A percentile compares a stretch with the other conserved stretches of the same genome.
These are phyloP conservation scores for Corylus heterophylla DNA, from an alignment of 306 rosid species.

Conservation along the genomic window DNA sequence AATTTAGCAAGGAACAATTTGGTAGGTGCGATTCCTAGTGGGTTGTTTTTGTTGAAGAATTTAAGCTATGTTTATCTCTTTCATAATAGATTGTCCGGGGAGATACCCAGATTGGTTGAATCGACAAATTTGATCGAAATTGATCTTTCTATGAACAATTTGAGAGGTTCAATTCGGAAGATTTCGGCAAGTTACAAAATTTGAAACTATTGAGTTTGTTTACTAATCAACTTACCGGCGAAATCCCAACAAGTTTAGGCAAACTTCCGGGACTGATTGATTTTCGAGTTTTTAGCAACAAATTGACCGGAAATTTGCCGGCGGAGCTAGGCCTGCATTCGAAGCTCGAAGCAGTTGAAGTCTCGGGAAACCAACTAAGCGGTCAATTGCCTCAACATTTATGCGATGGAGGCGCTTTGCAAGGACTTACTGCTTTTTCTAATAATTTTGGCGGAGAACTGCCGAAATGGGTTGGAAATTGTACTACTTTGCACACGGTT, in stretches of 20 bases:
- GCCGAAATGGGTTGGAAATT: slow-evolving; percentile 62
- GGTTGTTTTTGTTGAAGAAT: slow-evolving; percentile 49
- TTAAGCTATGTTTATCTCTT: slow-evolving; percentile 44
- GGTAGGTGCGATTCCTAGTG: slow-evolving; percentile 58
- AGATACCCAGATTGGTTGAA: slow-evolving; percentile 49
- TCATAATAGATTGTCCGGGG: slow-evolving; percentile 56
- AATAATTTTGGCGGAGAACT: slow-evolving; percentile 58
- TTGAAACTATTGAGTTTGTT: slow-evolving; percentile 43
- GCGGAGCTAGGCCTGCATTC: slow-evolving; percentile 66
- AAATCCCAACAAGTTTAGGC: slow-evolving; percentile 63
- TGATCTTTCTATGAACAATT: slow-evolving; percentile 60
- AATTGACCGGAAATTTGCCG: slow-evolving; percentile 76
- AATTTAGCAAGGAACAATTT: slow-evolving; percentile 54
- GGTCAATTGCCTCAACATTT: slow-evolving; percentile 72
- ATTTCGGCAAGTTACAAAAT: slow-evolving; percentile 49
- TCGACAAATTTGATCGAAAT: slow-evolving; percentile 40
- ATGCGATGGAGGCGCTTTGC: slow-evolving; percentile 54
- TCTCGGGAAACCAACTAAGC: slow-evolving; percentile 52
- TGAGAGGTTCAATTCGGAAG: slow-evolving; percentile 60
- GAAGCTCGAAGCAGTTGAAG: slow-evolving; percentile 57
- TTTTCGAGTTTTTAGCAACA: slow-evolving; percentile 55
- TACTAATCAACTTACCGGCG: slow-evolving; percentile 55
- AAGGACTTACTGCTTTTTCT: slow-evolving; percentile 54
- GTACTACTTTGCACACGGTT: slow-evolving; percentile 44
- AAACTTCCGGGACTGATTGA: slow-evolving; percentile 31